A percentile compares a stretch with the other conserved stretches of the same genome.
phyloP scores from a whole-genome alignment of 805 yeast species.

The Yarrowia sp. region DNA sequence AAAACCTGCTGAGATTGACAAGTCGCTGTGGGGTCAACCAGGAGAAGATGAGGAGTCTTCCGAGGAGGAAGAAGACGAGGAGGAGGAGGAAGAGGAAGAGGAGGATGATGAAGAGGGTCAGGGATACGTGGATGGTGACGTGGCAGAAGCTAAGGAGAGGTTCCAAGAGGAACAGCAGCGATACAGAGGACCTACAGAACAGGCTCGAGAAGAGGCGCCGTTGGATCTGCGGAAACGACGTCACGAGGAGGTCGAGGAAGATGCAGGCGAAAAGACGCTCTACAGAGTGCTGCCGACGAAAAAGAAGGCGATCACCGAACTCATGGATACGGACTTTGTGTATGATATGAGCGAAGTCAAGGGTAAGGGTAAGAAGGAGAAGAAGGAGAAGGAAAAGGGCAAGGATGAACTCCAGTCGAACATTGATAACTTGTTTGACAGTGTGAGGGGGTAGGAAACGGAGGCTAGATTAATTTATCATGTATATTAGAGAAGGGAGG shows the following conservation, averaged over 20 bases:
- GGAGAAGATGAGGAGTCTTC: conserved; percentile 51
- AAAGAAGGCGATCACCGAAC: conserved; percentile 41
- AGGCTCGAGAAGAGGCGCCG: conserved; percentile 17
- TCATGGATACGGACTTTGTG: conserved; percentile 48
- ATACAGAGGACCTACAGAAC: conserved; percentile 6
- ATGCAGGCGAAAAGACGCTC: conserved; percentile 43
- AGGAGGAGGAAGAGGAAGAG: conserved; percentile 48
- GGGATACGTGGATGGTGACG: conserved; percentile 51
- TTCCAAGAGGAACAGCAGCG: neutral
- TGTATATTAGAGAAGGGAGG: neutral
- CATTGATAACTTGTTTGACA: conserved; percentile 30
- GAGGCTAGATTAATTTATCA: neutral
- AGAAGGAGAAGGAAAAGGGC: neutral
- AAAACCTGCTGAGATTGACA: conserved; percentile 17
- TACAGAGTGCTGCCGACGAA: conserved; percentile 51
- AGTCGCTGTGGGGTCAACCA: conserved; percentile 43
- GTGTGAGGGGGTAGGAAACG: conserved; percentile 2
- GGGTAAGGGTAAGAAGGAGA: neutral
- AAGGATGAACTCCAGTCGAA: conserved; percentile 15
- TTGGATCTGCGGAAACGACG: conserved; percentile 42
- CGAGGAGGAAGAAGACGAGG: conserved; percentile 51
- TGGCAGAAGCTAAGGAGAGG: conserved; percentile 47
- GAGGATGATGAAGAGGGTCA: conserved; percentile 50
- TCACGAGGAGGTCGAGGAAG: conserved; percentile 29
- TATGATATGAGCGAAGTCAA: conserved; percentile 44